phyloP scores from a whole-genome alignment of 495 filamentous ascomycete species.

The Clohesyomyces aquaticus region DNA sequence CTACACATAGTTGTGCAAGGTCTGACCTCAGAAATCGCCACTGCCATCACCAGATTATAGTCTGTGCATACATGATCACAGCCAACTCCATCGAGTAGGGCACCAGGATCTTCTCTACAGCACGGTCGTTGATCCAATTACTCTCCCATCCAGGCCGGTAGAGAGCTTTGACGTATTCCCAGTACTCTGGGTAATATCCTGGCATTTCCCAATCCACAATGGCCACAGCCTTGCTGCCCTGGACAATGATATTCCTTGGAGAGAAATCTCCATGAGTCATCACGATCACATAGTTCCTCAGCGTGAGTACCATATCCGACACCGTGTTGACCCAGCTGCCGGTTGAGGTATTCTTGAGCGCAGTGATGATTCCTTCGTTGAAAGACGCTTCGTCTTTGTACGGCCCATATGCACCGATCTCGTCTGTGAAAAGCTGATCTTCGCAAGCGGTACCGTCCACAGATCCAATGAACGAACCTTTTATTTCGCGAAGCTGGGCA shows the following conservation, averaged over 20 bases:
- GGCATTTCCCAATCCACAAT: background rate
- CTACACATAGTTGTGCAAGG: too few relatives aligned
- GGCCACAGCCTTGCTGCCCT: background rate
- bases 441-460: slow-evolving; percentile 33
- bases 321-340: slow-evolving; percentile 28
- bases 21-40: slow-evolving; percentile 1
- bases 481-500: slow-evolving; percentile 24
- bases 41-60: slow-evolving; percentile 26
- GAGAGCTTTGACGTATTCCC: background rate
- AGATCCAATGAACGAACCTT: slow-evolving; percentile 32
- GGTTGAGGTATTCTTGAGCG: slow-evolving; percentile 19
- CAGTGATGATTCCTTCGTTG: slow-evolving; percentile 28
- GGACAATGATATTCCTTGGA: background rate
- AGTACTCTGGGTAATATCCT: background rate
- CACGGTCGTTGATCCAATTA: slow-evolving; percentile 10
- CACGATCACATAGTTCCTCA: slow-evolving; percentile 9
- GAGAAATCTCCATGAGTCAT: background rate
- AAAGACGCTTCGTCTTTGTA: slow-evolving; percentile 32
- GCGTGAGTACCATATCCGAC: slow-evolving; percentile 26
- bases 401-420: slow-evolving; percentile 28
- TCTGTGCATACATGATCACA: slow-evolving; percentile 26
- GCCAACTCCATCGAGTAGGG: slow-evolving; percentile 25
- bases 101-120: slow-evolving; percentile 31
- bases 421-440: slow-evolving; percentile 29
- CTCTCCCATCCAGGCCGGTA: background rate